These are phyloP conservation scores for Aspergillus pseudoglaucus DNA, from an alignment of 2,329 filamentous ascomycete genomes.

Conservation along the genomic window DNA sequence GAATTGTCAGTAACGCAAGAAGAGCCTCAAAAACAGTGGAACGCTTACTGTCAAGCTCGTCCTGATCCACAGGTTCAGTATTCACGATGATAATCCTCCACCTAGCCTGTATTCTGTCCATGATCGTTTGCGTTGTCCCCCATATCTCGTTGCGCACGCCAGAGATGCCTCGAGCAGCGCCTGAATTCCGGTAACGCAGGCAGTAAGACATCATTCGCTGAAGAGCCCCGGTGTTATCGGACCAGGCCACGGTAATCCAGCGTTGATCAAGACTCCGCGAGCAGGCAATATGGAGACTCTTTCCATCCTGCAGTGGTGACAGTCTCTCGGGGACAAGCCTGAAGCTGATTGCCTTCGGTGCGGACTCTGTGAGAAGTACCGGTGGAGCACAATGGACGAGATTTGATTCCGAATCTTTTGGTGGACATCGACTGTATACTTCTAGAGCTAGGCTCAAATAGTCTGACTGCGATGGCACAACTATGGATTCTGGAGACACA, in stretches of 20 bases:
- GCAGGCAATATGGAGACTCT: constrained; percentile 54
- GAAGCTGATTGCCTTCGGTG: constrained; percentile 51
- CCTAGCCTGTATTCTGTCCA: constrained; percentile 45
- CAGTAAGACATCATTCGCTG: constrained; percentile 51
- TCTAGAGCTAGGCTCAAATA: constrained; percentile 49
- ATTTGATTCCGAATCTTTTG: constrained; percentile 28
- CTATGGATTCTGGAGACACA: constrained; percentile 45
- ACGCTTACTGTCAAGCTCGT: constrained; percentile 45
- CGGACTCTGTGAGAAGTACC: constrained; percentile 47
- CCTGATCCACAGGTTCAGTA: constrained; percentile 45
- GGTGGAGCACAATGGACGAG: constrained; percentile 47
- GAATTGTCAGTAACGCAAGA: constrained; percentile 13
- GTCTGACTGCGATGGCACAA: constrained; percentile 44
- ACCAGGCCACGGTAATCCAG: constrained; percentile 57
- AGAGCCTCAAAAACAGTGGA: not conserved
- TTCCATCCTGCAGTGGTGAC: constrained; percentile 52
- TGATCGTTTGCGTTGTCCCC: constrained; percentile 50
- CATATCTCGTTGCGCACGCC: constrained; percentile 53
- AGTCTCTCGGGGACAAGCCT: constrained; percentile 46
- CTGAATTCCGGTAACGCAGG: constrained; percentile 35
- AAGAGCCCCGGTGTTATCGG: constrained; percentile 50
- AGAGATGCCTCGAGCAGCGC: constrained; percentile 30
- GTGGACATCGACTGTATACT: constrained; percentile 53
- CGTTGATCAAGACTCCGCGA: constrained; percentile 49
- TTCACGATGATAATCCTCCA: constrained; percentile 53